Base-by-base conservation (phyloP, 2,329 filamentous ascomycete genomes). In the Scytalidium sp. region DNA sequence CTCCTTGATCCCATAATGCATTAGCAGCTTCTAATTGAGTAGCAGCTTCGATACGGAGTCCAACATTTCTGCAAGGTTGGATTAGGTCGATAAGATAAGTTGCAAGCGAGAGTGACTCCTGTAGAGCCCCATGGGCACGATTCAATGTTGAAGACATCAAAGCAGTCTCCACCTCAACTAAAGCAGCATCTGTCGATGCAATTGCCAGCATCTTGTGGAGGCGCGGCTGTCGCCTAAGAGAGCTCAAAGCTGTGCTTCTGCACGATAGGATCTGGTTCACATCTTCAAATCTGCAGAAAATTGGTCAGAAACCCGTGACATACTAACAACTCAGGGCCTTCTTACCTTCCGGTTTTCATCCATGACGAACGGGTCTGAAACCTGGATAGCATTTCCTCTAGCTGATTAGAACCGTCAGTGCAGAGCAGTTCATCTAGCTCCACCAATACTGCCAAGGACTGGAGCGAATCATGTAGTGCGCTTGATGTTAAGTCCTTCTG, bases 1-100 rank as follows among this genome's bases (percentile, higher is more conserved):
- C 93, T 11, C 91, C 91, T 64, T 96, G 88, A 54, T 95, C 90
- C 93, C 94, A 99, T 1, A 99, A 74, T 6, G 95, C 90, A 61
- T 88, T 90, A 10, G 95, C 92, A 7, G 89, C 82, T 66, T 97
- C 94, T 47, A 93, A 81, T 55, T 85, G 84, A 36, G 91, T 82
- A 11, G 85, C 85, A 11, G 85, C 88, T 62, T 91, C 87, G 41
- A 97, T 82, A 50, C 84, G 80, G 2, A 97, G 70, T 0, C 87
- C 89, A n/a, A 90, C 68, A 0, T 80, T 74, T 52, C 79, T 77
- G 63, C 88, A 94, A 3, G 84, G 74, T 5, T 75, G 65, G n/a
- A 91, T 81, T 21, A 97, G 76, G 49, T 89, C 84, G 11, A 84
- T 88, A n/a, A 99, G 76, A 21, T 87, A 84, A 2, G 92, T 94